A percentile compares a stretch with the other conserved stretches of the same genome.
Conservation (phyloP, 2,329 filamentous ascomycete species). For the Zymoseptoria tritici region DNA sequence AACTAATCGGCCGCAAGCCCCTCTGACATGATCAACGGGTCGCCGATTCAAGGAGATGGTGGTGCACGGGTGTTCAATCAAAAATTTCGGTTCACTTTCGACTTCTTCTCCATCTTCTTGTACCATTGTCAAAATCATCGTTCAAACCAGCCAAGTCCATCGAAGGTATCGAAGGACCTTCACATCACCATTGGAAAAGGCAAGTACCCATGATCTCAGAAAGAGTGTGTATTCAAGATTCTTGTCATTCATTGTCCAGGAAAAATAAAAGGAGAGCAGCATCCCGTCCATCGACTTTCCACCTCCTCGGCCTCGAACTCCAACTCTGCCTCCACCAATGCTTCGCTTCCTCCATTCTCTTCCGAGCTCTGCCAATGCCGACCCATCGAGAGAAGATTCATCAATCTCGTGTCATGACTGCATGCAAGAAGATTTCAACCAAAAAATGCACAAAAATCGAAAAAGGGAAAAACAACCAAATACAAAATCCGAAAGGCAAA, state of each 20-base stretch:
- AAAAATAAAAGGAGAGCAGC: background rate
- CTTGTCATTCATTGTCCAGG: background rate
- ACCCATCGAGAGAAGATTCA: background rate
- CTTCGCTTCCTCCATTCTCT: background rate
- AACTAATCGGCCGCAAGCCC: background rate
- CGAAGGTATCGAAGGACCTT: background rate
- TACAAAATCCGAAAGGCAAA: constrained; percentile 9
- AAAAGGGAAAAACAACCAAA: constrained; percentile 7
- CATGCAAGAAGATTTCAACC: constrained; percentile 7
- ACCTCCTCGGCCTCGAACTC: background rate
- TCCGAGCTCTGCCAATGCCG: constrained; percentile 1
- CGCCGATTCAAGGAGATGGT: background rate
- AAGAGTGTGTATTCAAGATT: background rate
- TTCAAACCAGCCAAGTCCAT: background rate
- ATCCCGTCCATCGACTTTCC: background rate
- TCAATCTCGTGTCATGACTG: constrained; percentile 10
- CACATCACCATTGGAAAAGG: background rate
- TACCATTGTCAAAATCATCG: background rate
- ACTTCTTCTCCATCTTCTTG: background rate
- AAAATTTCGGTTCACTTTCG: background rate
- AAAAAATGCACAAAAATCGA: background rate
- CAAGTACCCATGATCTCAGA: background rate
- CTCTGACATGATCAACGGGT: background rate
- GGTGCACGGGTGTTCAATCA: background rate
- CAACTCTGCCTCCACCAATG: background rate